Evolutionary conservation across 1,139 yeast species (phyloP).

Genomic region (Kluyveromyces marxianus): DNA sequence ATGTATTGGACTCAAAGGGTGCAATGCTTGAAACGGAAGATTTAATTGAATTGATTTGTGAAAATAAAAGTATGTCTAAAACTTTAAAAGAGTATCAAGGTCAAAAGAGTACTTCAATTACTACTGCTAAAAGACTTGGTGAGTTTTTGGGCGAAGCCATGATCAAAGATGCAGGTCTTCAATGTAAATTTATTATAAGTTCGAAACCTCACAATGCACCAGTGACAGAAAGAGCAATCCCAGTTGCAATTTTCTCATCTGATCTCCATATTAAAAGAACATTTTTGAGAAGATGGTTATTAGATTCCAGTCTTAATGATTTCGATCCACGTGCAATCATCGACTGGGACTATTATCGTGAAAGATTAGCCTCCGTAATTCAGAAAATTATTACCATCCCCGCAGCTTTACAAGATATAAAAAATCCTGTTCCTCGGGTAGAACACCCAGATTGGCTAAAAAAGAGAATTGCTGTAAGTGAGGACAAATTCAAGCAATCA

Average conservation of each 20-base stretch:
- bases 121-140: conserved; percentile 88
- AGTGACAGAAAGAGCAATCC: conserved; percentile 92
- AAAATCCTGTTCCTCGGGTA: conserved; percentile 94
- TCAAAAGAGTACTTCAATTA: conserved; percentile 91
- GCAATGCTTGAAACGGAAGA: conserved; percentile 88
- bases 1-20: conserved; percentile 84
- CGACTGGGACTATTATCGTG: conserved; percentile 92
- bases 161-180: conserved; percentile 95
- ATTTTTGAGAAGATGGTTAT: conserved; percentile 79
- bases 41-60: conserved; percentile 88
- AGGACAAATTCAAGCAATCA: conserved; percentile 67
- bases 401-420: conserved; percentile 84
- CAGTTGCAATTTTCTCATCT: conserved; percentile 91
- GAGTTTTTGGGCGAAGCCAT: conserved; percentile 96
- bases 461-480: conserved; percentile 48
- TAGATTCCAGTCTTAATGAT: conserved; percentile 67
- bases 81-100: conserved; percentile 81
- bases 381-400: conserved; percentile 96
- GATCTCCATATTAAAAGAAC: conserved; percentile 52
- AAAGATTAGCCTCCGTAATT: conserved; percentile 84
- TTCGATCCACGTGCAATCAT: conserved; percentile 85
- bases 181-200: conserved; percentile 90
- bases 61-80: conserved; percentile 92
- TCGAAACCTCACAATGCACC: conserved; percentile 80
- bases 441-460: conserved; percentile 92